Conservation (phyloP, 495 filamentous ascomycete species). For the Aspergillus kassunensis region DNA sequence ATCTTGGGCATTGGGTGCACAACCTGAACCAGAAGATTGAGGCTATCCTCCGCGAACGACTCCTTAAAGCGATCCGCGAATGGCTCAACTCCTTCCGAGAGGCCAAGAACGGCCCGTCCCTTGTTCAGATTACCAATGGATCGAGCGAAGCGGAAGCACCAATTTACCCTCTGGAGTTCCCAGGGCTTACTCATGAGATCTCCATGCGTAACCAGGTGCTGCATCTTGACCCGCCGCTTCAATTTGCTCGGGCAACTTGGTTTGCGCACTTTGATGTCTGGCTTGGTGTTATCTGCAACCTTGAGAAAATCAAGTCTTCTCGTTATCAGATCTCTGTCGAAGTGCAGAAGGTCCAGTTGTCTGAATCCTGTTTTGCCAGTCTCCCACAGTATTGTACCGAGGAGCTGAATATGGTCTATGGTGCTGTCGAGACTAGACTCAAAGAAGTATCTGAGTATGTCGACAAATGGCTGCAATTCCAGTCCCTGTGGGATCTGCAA, state of each 20-base stretch:
- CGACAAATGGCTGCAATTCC: constrained; percentile 97
- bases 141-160: constrained; percentile 40
- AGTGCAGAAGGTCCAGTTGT: constrained; percentile 52
- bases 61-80: constrained; percentile 71
- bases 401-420: constrained; percentile 73
- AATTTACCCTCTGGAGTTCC: constrained; percentile 54
- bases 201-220: constrained; percentile 96
- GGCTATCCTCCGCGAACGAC: constrained; percentile 64
- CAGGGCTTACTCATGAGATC: constrained; percentile 74
- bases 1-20: constrained; percentile 82
- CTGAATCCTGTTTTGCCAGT: constrained; percentile 75
- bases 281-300: constrained; percentile 87
- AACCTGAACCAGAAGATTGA: constrained; percentile 82
- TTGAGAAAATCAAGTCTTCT: constrained; percentile 88
- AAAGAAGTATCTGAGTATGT: constrained; percentile 75
- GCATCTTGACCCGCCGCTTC: constrained; percentile 87
- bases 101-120: constrained; percentile 42
- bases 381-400: constrained; percentile 78
- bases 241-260: constrained; percentile 91
- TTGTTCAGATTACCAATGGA: constrained; percentile 15
- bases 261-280: constrained; percentile 87
- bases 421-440: constrained; percentile 72
- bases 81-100: constrained; percentile 83
- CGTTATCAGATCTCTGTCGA: constrained; percentile 85
- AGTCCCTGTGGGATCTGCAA: constrained; percentile 96